Evolutionary conservation across 2,329 filamentous ascomycete species (phyloP), one percentile per base, ranked within the genome.

Genomic region (Trichoderma brevicompactum): DNA sequence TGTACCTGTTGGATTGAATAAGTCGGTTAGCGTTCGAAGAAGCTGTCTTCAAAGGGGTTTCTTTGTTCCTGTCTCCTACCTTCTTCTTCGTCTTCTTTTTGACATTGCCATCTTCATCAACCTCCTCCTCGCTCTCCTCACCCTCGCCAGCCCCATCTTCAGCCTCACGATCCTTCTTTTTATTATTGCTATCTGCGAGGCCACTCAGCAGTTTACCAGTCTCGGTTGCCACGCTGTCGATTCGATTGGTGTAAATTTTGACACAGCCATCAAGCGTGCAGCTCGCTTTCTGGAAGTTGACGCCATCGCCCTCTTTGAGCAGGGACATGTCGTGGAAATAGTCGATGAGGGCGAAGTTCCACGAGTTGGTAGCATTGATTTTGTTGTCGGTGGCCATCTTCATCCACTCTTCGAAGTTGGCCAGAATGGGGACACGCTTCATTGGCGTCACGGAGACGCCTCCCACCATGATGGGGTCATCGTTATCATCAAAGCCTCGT

Each of bases 331-430:
- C 95, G 78, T 99, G 94, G 74, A 99, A 99, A 79, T 99, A 99
- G 78, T 99, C 95, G 75, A 99, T 99, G 17, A 99, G 86, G n/a
- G 95, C 95, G 79, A 99, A 98, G 78, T 98, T 98, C 95, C 95
- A 99, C 36, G 94, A 97, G 78, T 99, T 99, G 66, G 90, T 88
- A 55, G 95, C 94, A 76, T 98, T 99, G 83, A 99, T 99, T 79
- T 95, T 95, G 81, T 99, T 99, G 81, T 99, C 95, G 15, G 95
- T 98, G 2, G 95, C 95, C 93, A 99, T 96, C 84, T 98, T 99
- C 93, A 99, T 98, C 95, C 94, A 98, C 77, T 99, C 95, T 77
- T 99, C 95, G 73, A 98, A 99, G 79, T 99, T 99, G 74, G 95
- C 95, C 63, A 99, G 83, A 72, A 99, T 91, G 1, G 95, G 95